Evolutionary conservation across 441 rosid species (phyloP).

Genomic region (Viola pubescens): DNA sequence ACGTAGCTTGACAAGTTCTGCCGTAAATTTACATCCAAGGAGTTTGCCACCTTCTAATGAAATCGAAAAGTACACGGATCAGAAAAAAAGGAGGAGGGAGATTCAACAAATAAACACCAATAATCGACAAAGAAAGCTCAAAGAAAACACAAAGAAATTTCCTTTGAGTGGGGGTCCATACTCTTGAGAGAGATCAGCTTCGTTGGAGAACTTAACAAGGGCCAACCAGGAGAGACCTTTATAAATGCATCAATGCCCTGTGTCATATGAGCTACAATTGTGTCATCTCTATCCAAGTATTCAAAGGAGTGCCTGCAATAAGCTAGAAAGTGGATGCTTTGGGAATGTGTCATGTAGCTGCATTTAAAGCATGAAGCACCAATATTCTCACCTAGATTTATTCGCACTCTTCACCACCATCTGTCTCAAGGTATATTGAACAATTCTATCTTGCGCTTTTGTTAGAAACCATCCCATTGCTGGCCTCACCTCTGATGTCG

Average conservation of each 20-base stretch:
- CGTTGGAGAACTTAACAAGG: constrained; percentile 48
- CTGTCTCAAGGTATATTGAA: constrained; percentile 55
- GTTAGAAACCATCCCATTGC: constrained; percentile 63
- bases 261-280: constrained; percentile 51
- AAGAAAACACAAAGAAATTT: constrained; percentile 48
- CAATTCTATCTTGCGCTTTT: constrained; percentile 63
- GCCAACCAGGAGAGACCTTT: constrained; percentile 73
- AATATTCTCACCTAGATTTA: constrained; percentile 46
- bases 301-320: constrained; percentile 58
- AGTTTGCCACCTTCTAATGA: constrained; percentile 55
- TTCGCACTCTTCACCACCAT: constrained; percentile 42
- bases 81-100: neutral
- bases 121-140: constrained; percentile 19
- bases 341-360: too few species aligned
- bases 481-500: constrained; percentile 41
- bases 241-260: constrained; percentile 61
- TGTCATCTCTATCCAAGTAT: constrained; percentile 67
- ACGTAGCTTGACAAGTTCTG: constrained; percentile 49
- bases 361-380: neutral
- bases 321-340: constrained; percentile 3
- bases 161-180: constrained; percentile 41
- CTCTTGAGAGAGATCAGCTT: constrained; percentile 55
- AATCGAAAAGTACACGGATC: constrained; percentile 10
- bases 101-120: neutral
- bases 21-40: constrained; percentile 41